These are phyloP conservation scores for Globisporangium cylindrosporum DNA, from an alignment of 352 stramenopile species.

Conservation along the genomic window DNA sequence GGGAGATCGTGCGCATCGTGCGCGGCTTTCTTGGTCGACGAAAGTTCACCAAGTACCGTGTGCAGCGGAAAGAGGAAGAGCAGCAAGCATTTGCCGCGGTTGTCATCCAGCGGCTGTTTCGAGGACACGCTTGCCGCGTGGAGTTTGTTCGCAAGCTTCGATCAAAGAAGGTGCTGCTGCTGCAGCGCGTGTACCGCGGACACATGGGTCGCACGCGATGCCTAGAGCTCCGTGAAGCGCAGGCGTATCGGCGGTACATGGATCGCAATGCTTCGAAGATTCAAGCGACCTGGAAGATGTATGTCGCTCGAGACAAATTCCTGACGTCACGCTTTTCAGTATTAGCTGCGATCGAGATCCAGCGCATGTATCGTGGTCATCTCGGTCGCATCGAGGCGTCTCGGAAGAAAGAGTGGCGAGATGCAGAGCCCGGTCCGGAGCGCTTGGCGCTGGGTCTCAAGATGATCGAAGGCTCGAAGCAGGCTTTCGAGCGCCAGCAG, in stretches of 20 bases:
- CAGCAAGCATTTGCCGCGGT: conserved; percentile 32
- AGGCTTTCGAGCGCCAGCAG: conserved; percentile 90
- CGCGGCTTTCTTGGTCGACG: conserved; percentile 57
- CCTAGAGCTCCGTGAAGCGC: conserved; percentile 35
- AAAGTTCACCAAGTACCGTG: conserved; percentile 33
- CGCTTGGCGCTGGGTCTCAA: conserved; percentile 86
- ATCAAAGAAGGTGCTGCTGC: conserved; percentile 35
- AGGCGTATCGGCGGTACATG: conserved; percentile 38
- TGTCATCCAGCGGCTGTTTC: conserved; percentile 61
- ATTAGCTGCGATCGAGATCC: conserved; percentile 86
- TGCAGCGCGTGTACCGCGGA: conserved; percentile 79
- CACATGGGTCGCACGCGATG: conserved; percentile 48
- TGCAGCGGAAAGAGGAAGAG: conserved; percentile 18
- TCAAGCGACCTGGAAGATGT: conserved; percentile 89
- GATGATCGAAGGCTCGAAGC: conserved; percentile 92
- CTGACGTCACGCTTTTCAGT: conserved; percentile 56
- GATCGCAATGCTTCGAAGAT: conserved; percentile 71
- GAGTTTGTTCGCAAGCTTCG: conserved; percentile 41
- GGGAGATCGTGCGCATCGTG: conserved; percentile 61
- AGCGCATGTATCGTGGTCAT: conserved; percentile 88
- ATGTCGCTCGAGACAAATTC: conserved; percentile 65
- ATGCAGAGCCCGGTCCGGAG: conserved; percentile 84
- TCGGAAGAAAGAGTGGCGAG: conserved; percentile 84
- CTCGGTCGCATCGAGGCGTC: conserved; percentile 62
- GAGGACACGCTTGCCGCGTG: conserved; percentile 60